These are phyloP conservation scores for Pugionium dolabratum DNA, from an alignment of 345 rosid genomes.

Conservation along the genomic window DNA sequence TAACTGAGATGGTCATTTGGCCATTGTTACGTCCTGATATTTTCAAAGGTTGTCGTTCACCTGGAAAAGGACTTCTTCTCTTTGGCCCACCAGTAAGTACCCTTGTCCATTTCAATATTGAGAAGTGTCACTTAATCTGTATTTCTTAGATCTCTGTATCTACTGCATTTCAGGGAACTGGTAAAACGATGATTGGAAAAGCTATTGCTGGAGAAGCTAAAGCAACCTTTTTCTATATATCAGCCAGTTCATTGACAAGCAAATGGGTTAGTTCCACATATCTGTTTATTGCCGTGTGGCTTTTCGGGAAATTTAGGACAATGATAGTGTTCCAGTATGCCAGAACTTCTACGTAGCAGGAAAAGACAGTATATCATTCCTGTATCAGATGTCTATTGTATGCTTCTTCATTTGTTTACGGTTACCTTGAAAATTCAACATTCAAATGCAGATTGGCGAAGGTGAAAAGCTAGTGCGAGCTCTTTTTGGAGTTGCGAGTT, in stretches of 20 bases:
- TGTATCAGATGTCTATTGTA: conserved; percentile 9
- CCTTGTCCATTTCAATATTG: conserved; percentile 24
- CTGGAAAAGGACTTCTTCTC: conserved; percentile 98
- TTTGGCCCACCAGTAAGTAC: conserved; percentile 92
- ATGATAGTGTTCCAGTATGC: not conserved
- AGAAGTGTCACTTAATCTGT: conserved; percentile 14
- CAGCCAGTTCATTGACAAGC: conserved; percentile 99
- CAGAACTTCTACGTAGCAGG: conserved; percentile 6
- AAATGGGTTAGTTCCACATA: conserved; percentile 71
- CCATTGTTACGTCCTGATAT: conserved; percentile 94
- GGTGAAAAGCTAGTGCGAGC: conserved; percentile 99
- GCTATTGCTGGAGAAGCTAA: conserved; percentile 99
- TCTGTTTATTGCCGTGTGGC: not conserved
- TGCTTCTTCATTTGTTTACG: conserved; percentile 12
- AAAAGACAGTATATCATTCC: not conserved
- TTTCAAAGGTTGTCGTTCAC: conserved; percentile 95
- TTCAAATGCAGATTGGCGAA: conserved; percentile 80
- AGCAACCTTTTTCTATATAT: conserved; percentile 96
- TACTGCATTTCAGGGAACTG: conserved; percentile 71
- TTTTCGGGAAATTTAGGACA: not conserved
- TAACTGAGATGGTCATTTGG: conserved; percentile 99
- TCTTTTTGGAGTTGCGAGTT: conserved; percentile 96
- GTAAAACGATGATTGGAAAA: conserved; percentile 98
- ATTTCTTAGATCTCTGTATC: conserved; percentile 18
- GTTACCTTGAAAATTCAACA: conserved; percentile 1